Evolutionary conservation across 176 grass and related monocot genomes (phyloP).

Genomic region (Oryza glaberrima): DNA sequence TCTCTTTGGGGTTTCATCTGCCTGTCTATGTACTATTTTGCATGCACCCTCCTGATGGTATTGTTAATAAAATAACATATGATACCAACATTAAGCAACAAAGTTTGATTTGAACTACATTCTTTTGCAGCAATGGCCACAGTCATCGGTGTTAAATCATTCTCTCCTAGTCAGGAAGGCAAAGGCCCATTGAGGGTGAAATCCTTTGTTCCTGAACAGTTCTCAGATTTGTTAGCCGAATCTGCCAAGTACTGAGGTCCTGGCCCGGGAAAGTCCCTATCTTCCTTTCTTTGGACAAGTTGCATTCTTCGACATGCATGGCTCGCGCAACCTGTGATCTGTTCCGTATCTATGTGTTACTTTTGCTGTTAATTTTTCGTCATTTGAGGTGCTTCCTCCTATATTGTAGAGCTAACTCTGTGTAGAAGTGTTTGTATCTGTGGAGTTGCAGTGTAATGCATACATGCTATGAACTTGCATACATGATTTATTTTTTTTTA

Average conservation of each 20-base stretch:
- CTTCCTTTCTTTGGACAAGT: background rate
- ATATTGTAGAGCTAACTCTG: constrained; percentile 5
- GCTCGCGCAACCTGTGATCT: background rate
- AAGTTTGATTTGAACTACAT: constrained; percentile 27
- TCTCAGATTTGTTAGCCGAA: constrained; percentile 48
- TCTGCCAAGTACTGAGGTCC: constrained; percentile 32
- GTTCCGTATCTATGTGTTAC: background rate
- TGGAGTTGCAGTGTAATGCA: background rate
- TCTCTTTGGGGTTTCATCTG: constrained; percentile 28
- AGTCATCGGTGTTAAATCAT: constrained; percentile 68
- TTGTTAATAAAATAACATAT: constrained; percentile 1
- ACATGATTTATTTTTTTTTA: background rate
- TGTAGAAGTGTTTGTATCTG: background rate
- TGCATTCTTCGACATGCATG: background rate
- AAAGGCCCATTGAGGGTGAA: constrained; percentile 62
- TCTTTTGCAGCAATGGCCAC: constrained; percentile 61
- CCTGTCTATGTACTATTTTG: background rate
- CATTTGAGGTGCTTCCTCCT: constrained; percentile 16
- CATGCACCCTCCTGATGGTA: constrained; percentile 14
- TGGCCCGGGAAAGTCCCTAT: background rate
- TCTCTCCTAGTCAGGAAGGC: constrained; percentile 57
- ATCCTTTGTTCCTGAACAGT: constrained; percentile 69
- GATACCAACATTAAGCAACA: background rate
- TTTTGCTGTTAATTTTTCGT: background rate
- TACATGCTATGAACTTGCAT: background rate